Base-by-base conservation (phyloP, 208 protist species). In the Wallacemonas sp. region DNA sequence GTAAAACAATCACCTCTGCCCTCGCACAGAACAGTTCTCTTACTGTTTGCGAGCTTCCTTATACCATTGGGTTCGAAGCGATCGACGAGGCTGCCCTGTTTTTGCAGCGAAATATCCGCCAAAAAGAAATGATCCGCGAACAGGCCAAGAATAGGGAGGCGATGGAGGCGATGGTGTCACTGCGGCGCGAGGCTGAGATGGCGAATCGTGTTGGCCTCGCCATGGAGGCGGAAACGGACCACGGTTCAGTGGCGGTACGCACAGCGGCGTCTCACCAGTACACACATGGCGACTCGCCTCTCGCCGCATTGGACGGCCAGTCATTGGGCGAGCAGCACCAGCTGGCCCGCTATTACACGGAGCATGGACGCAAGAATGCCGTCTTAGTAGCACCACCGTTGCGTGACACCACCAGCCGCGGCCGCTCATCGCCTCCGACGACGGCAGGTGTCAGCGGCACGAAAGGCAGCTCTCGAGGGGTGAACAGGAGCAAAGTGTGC, bases 61-160 rank as follows among this genome's bases (percentile, higher is more conserved):
- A 82, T 66, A 89, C 86, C 12, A 85, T 95, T 12, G 89, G 89
- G 33, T 91, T 70, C 58, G 53, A 61, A 17, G 72, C 75, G 39
- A 31, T 84, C 46, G 71, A 80, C 22, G 31, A 46, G 4, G 61
- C 77, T 11, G 64, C 65, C 38, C 41, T 15, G 14, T 28, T 59
- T 27, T 58, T 67, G 26, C 67, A 63, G 9, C 75, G 75, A 33
- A 86, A 82, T 24, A 8, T 53, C 56, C 61, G 55, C 44, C 31
- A 66, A n/a, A 58, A 41, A 31, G 30, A 38, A 31, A 4, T 58
- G 51, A 21, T 58, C 30, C 34, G 41, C 30, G 51, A 58, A 5
- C 51, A 58, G n/a, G 51, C 34, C 30, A 12, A 6, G 30, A 58
- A 58, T 31, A 58, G 28, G 31, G 24, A 26, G 51, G 51, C 51